Evolutionary conservation across 1,284 basidiomycete species (phyloP), one percentile per base, ranked within the genome.

Genomic region (Tremellales sp.): DNA sequence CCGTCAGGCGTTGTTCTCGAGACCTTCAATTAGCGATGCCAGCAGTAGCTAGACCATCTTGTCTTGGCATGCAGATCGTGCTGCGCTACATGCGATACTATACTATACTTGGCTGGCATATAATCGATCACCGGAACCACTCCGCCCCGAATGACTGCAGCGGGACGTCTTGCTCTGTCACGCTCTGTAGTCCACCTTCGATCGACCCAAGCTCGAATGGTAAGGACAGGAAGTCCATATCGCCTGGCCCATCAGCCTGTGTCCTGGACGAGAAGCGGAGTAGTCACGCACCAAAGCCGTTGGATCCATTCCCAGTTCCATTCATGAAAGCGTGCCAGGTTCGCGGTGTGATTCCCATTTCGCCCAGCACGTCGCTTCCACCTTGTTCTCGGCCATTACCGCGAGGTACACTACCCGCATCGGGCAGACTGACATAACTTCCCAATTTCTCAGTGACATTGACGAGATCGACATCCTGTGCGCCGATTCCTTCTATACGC

Each of bases 381-480:
- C 39, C 39, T 12, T 21, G 13, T 10, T 22, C 39, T 10, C 8
- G n/a, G n/a, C 29, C 29, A 6, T 15, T 41, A 23, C 21, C 12
- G n/a, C 39, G 19, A 23, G 39, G 39, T 19, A 40, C 19, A 22
- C 21, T 36, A 4, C 61, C 63, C 4, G 60, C 61, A 46, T 63
- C 61, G 2, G 61, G 59, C 13, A 65, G 25, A 33, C 47, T 49
- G 12, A 63, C 56, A 27, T 47, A 60, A n/a, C 47, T 52, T 15
- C 45, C 51, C 37, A 65, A 50, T 27, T 58, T 54, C 44, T 65
- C 62, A 4, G 57, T 58, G 21, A 62, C 57, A 0, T 29, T 23
- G 4, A 51, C 52, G 10, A 65, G 43, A 41, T 65, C 63, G 8
- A 63, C 54, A 27, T 62, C 61, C 10, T 51, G 49, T 4, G 50